These are phyloP conservation scores for Blastomyces emzantsi DNA, from an alignment of 2,329 filamentous ascomycete species.

Conservation along the genomic window DNA sequence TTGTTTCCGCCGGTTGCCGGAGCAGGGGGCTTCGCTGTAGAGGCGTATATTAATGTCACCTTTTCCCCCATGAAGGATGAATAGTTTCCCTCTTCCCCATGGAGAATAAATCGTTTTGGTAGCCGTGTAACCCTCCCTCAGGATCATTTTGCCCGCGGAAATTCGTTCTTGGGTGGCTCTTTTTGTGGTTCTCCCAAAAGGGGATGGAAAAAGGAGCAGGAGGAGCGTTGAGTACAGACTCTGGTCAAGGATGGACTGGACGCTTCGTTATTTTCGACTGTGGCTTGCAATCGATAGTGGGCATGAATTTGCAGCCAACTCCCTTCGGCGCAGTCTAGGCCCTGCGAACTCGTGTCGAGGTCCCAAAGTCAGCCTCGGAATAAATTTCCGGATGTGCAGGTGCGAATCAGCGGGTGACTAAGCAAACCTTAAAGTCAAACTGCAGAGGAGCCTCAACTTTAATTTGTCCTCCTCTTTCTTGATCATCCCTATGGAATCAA, in stretches of 20 bases:
- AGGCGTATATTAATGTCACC: neutral
- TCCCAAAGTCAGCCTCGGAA: neutral
- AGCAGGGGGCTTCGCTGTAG: neutral
- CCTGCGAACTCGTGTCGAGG: too few species aligned
- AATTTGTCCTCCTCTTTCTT: neutral
- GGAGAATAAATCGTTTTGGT: neutral
- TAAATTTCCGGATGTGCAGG: neutral
- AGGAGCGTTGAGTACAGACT: neutral
- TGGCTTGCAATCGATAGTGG: too few species aligned
- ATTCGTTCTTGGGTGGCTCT: neutral
- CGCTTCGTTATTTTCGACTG: too few species aligned
- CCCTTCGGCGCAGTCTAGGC: too few species aligned
- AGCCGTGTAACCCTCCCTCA: neutral
- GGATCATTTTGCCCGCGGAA: neutral
- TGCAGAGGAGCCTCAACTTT: neutral
- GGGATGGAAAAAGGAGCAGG: neutral
- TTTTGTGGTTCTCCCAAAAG: neutral
- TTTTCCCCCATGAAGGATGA: too few species aligned
- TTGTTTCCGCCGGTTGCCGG: neutral
- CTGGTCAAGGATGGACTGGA: too few species aligned
- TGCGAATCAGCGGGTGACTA: neutral
- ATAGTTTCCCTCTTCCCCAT: too few species aligned
- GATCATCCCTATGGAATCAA: neutral
- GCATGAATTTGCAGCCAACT: too few species aligned
- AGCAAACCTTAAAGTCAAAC: neutral